A percentile compares a stretch with the other conserved stretches of the same genome.
These are phyloP conservation scores for Syzygium oleosum DNA, from an alignment of 345 rosid genomes.

Conservation along the genomic window DNA sequence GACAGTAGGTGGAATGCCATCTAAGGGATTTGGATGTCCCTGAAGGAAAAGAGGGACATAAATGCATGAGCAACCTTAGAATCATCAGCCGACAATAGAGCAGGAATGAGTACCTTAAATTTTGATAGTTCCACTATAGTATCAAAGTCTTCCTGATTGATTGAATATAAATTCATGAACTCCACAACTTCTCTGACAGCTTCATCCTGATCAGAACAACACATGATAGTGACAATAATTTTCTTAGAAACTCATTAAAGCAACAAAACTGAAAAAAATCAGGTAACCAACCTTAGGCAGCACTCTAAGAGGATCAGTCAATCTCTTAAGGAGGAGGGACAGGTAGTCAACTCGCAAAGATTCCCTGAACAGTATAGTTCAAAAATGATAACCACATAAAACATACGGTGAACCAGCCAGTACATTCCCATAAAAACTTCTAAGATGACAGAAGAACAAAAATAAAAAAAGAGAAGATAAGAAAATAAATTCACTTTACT, in stretches of 20 bases:
- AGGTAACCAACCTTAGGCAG: conserved; percentile 62
- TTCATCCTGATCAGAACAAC: conserved; percentile 49
- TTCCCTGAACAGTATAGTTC: conserved; percentile 31
- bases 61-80: neutral
- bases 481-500: neutral
- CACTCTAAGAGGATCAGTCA: conserved; percentile 69
- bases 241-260: neutral
- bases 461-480: neutral
- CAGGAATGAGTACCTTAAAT: conserved; percentile 44
- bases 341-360: conserved; percentile 75
- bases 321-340: conserved; percentile 52
- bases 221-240: neutral
- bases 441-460: neutral
- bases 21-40: conserved; percentile 77
- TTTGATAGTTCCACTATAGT: conserved; percentile 70
- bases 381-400: neutral
- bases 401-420: neutral
- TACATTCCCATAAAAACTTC: neutral
- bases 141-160: conserved; percentile 83
- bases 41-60: conserved; percentile 16
- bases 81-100: neutral
- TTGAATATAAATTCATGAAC: conserved; percentile 83
- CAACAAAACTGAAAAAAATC: neutral
- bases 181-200: conserved; percentile 82
- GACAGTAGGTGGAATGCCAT: conserved; percentile 72